Evolutionary conservation across 805 yeast species (phyloP), one percentile per base, ranked within the genome.

Genomic region (Saccharomycopsis capsularis): DNA sequence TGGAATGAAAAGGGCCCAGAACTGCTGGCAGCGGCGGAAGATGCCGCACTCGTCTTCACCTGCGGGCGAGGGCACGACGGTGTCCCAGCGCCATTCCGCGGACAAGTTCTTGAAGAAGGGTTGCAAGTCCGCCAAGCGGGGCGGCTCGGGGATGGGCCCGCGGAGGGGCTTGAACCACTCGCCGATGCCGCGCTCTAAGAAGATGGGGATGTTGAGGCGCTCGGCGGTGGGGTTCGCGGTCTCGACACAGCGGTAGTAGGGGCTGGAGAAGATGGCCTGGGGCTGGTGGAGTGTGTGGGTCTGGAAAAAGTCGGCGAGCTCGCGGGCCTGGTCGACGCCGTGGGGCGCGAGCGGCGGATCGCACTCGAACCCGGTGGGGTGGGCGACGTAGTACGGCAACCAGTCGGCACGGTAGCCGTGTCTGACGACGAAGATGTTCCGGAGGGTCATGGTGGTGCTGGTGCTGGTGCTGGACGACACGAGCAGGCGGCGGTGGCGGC

Each of bases 341-440:
- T 87, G 95, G 2, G 79, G 79, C 0, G 97, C 93, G 54, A 93
- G 69, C 1, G 88, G 82, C 1, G 95, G 95, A 59, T 93, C 99
- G 48, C 89, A 81, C 51, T 82, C 90, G 18, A 89, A 79, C 0
- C 96, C 96, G 0, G 98, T 90, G 1, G 95, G 96, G 40, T 79
- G 76, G 2, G 82, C 78, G 0, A 85, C 82, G 22, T 95, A 95
- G n/a, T 73, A 75, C 2, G 68, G 66, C 3, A 75, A 70, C 23
- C 51, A 55, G 61, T 90, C 89, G 43, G 95, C 80, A 50, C 98
- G 70, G 66, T 78, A 87, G 0, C 98, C 99, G 65, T 91, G 98
- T 69, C 68, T 42, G 39, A 44, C 55, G n/a, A 52, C 50, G 34
- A 50, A 52, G 13, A 52, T 52, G 38, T 36, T 50, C 29, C 46